Percentiles rank a stretch among this genome's conserved stretches.
phyloP scores from a whole-genome alignment of 1,284 basidiomycete genomes.

The Ceratobasidium sp. region DNA sequence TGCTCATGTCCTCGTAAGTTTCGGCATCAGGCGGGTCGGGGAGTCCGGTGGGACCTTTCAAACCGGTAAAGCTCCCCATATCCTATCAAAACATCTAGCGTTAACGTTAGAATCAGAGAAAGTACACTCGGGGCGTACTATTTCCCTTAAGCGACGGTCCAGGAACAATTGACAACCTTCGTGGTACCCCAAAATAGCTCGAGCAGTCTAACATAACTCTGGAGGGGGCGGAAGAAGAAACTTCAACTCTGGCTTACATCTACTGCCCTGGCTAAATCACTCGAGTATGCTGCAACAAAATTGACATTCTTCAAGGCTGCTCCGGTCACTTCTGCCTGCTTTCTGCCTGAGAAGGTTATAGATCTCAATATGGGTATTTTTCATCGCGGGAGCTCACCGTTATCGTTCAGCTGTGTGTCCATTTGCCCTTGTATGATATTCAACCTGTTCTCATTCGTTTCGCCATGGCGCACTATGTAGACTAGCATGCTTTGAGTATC shows the following conservation, averaged over 20 bases:
- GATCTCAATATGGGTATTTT: not conserved
- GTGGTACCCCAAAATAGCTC: constrained; percentile 37
- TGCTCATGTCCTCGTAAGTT: not conserved
- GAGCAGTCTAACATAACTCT: constrained; percentile 38
- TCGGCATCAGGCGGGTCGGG: constrained; percentile 30
- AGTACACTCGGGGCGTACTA: constrained; percentile 17
- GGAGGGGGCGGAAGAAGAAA: not conserved
- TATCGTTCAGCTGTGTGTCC: constrained; percentile 41
- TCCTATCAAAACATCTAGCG: not conserved
- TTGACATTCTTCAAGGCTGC: constrained; percentile 27
- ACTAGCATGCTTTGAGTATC: constrained; percentile 13
- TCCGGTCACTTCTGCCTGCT: constrained; percentile 37
- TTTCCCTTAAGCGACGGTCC: constrained; percentile 35
- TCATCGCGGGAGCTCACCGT: constrained; percentile 14
- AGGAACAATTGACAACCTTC: constrained; percentile 10
- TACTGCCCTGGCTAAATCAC: constrained; percentile 38
- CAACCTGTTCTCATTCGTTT: constrained; percentile 42
- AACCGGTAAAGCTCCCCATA: constrained; percentile 36
- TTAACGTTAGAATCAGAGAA: not conserved
- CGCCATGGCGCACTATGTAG: constrained; percentile 42
- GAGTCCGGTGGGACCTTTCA: constrained; percentile 14
- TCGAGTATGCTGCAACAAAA: constrained; percentile 37
- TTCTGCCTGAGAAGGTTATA: constrained; percentile 8
- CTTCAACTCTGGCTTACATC: constrained; percentile 37
- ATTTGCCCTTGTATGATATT: constrained; percentile 44